Conservation (phyloP, 257 asterid genomes). For the Plantago ovata region DNA sequence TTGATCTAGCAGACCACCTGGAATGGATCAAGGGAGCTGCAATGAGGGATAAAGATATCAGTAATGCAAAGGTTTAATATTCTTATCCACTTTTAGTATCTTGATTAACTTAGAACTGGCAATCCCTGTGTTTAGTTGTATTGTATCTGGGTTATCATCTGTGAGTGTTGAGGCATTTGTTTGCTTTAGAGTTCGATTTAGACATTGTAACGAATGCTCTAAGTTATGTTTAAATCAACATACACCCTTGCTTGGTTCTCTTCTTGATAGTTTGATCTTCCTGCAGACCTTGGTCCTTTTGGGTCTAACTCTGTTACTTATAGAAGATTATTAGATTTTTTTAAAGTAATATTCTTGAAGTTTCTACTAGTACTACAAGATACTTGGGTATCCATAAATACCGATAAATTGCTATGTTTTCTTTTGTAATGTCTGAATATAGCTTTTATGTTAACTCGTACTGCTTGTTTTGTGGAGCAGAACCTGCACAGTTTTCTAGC, state of each 20-base stretch:
- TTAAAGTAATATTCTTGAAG: too few species aligned
- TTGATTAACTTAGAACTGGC: neutral
- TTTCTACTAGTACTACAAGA: neutral
- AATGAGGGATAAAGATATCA: constrained; percentile 46
- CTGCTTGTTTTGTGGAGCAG: constrained; percentile 23
- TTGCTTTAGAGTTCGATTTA: too few species aligned
- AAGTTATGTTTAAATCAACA: too few species aligned
- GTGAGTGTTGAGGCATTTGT: too few species aligned
- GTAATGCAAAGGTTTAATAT: constrained; percentile 45
- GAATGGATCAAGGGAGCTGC: constrained; percentile 44
- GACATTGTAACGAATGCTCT: too few species aligned
- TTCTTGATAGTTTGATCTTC: too few species aligned
- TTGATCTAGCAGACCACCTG: constrained; percentile 54
- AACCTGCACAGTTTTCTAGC: constrained; percentile 34
- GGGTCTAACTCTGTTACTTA: too few species aligned
- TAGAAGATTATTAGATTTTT: too few species aligned
- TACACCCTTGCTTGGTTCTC: too few species aligned
- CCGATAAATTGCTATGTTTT: neutral
- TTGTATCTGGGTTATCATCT: too few species aligned
- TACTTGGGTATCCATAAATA: constrained; percentile 12
- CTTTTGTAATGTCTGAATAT: constrained; percentile 3
- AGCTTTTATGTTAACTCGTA: neutral
- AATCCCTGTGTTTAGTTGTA: too few species aligned
- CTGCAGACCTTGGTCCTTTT: too few species aligned
- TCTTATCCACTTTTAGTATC: neutral